A percentile compares a stretch with the other conserved stretches of the same genome.
Evolutionary conservation across 2,329 filamentous ascomycete genomes (phyloP).

Genomic region (Paramyrothecium sp.): DNA sequence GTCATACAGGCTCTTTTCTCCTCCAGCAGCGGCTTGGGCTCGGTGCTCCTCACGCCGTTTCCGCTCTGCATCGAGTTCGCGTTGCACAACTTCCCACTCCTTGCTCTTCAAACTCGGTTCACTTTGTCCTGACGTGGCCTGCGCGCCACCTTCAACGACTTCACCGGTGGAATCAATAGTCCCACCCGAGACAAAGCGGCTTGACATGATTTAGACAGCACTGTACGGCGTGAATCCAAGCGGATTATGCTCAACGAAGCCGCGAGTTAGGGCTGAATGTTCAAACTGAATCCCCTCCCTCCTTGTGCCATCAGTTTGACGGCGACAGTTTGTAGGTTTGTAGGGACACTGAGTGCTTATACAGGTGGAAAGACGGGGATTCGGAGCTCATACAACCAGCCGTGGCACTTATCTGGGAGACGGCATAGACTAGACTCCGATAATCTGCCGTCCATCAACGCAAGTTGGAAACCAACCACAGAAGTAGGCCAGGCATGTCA

Average conservation of each 20-base stretch:
- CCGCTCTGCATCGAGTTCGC: conserved; percentile 61
- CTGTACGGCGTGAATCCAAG: too few species aligned
- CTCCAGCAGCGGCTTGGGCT: conserved; percentile 36
- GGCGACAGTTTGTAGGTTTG: too few species aligned
- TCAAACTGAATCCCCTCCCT: neutral
- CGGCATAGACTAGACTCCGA: conserved; percentile 4
- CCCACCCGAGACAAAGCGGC: conserved; percentile 56
- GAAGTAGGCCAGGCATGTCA: too few species aligned
- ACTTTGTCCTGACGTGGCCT: conserved; percentile 6
- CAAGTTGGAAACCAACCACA: neutral
- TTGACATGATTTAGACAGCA: conserved; percentile 38
- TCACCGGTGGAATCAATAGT: conserved; percentile 37
- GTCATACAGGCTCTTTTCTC: conserved; percentile 68
- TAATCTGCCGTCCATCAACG: conserved; percentile 5
- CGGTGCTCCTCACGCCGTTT: conserved; percentile 51
- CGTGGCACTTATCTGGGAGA: neutral
- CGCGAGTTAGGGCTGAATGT: neutral
- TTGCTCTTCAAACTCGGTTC: conserved; percentile 21
- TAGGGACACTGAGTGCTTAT: too few species aligned
- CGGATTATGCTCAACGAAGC: too few species aligned
- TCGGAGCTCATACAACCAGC: too few species aligned
- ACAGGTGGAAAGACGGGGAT: too few species aligned
- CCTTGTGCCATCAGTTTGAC: too few species aligned
- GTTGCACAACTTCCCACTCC: conserved; percentile 65
- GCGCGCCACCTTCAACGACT: conserved; percentile 15